Base-by-base conservation (phyloP, 2,329 filamentous ascomycete genomes). In the Monilinia vaccinii-corymbosi region DNA sequence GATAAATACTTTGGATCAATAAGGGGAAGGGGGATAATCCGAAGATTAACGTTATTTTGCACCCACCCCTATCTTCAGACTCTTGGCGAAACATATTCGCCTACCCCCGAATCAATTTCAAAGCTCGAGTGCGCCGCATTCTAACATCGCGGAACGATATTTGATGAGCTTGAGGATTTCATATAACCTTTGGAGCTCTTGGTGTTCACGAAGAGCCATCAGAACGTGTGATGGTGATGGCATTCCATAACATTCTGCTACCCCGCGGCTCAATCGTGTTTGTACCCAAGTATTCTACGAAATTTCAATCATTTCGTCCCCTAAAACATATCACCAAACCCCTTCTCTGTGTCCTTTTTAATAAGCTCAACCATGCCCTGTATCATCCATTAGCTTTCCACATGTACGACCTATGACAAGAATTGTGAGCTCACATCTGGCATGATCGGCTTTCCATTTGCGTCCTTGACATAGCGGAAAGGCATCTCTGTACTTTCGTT, bases 401-500 rank as follows among this genome's bases (percentile, higher is more conserved):
- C 14, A n/a, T 56, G 18, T 16, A 11, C 31, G 18, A 44, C 57
- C 38, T 48, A 23, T 34, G 38, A 13, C 38, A 66, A 75, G 50
- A 75, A 68, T 36, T 38, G 44, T 16, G 61, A 21, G 9, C 13
- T 76, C 75, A 96, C 92, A 77, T 89, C 81, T 25, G 94, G 94
- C 91, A 99, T 96, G 61, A 97, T 85, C 1, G 92, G 90, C 66
- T 89, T 79, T 48, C 88, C 91, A 60, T 89, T 78, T 13, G 82
- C 76, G 56, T 81, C 86, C 71, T 83, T 87, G 55, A 99, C 92
- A 72, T 99, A 99, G 67, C 94, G 89, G 75, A 99, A 99, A 0
- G 94, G 94, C 94, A 99, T 97, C 74, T 96, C 82, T 0, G 92
- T 96, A 73, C 89, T 94, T 76, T 99, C 94, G 70, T 96, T 87